phyloP scores from a whole-genome alignment of 192 early-diverging fungal species.

The Rhizophagus sp. region DNA sequence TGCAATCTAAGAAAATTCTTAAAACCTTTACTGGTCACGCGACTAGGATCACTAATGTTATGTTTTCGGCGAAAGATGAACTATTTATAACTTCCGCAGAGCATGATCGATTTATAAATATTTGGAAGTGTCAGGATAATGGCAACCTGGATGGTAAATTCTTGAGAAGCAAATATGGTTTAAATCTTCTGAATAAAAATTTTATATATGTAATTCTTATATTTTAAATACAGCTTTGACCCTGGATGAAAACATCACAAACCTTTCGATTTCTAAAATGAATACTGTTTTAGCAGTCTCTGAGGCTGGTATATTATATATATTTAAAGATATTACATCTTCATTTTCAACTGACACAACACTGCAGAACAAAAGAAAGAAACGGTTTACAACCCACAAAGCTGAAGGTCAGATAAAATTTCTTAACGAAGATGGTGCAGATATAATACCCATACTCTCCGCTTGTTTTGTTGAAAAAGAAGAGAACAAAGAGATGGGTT shows the following conservation, averaged over 20 bases:
- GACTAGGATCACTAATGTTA: conserved; percentile 47
- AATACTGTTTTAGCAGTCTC: conserved; percentile 52
- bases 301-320: conserved; percentile 52
- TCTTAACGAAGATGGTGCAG: conserved; percentile 39
- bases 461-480: conserved; percentile 45
- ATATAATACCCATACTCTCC: conserved; percentile 47
- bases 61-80: conserved; percentile 52
- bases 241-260: conserved; percentile 47
- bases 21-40: conserved; percentile 60
- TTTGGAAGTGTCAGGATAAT: conserved; percentile 52
- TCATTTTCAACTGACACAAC: conserved; percentile 31
- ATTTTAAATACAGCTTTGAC: conserved; percentile 40
- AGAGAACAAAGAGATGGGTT: conserved; percentile 16
- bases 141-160: conserved; percentile 44
- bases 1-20: conserved; percentile 41
- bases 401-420: conserved; percentile 49
- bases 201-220: neutral
- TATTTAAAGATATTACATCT: conserved; percentile 51
- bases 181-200: neutral
- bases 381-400: conserved; percentile 43
- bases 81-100: conserved; percentile 49
- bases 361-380: conserved; percentile 47
- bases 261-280: conserved; percentile 47
- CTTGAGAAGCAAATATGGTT: neutral
- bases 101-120: conserved; percentile 56